Evolutionary conservation across 805 yeast species (phyloP), one percentile per base, ranked within the genome.

Genomic region (Candida boleticola): DNA sequence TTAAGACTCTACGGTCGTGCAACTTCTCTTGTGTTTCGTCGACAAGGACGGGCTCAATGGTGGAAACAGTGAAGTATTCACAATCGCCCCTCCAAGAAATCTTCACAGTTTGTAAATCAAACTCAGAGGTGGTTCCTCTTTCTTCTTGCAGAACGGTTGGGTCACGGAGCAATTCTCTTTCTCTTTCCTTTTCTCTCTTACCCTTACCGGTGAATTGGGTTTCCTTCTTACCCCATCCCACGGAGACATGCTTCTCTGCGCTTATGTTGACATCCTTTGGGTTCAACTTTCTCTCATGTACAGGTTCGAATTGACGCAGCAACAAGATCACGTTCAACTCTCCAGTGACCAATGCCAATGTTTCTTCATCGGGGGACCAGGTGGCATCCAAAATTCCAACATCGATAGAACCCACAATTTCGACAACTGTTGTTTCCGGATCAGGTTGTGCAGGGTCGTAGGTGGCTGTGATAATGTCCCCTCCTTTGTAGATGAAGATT

Each of bases 141-240:
- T 92, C 95, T 3, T 81, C 76, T 48, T 74, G 77, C 29, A 79
- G 77, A 63, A 92, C 83, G 0, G 99, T 93, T 22, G 98, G 99
- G 62, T 93, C 99, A 46, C 82, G 66, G 50, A 79, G 85, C 45
- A 83, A 61, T 11, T 29, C 29, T 43, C 67, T 64, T 51, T 77
- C 85, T 63, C 92, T 75, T 63, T 85, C 95, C 46, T 78, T 57
- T 5, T 85, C 89, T 54, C 83, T 83, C 23, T 86, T 93, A 48
- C 99, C 99, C 55, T 78, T 83, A 39, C 99, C 99, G 63, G 85
- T 82, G 63, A 93, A 93, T 65, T 93, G 99, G 0, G 99, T 93
- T 61, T 92, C 98, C 51, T 84, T 83, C 47, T 85, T 86, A 57
- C 99, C 99, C 99, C 99, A 93, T 20, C 99, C 99, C 33, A 93